Percentiles rank a stretch among this genome's conserved stretches.
Conservation (phyloP, 2,329 filamentous ascomycete species). For the Claviceps africana region DNA sequence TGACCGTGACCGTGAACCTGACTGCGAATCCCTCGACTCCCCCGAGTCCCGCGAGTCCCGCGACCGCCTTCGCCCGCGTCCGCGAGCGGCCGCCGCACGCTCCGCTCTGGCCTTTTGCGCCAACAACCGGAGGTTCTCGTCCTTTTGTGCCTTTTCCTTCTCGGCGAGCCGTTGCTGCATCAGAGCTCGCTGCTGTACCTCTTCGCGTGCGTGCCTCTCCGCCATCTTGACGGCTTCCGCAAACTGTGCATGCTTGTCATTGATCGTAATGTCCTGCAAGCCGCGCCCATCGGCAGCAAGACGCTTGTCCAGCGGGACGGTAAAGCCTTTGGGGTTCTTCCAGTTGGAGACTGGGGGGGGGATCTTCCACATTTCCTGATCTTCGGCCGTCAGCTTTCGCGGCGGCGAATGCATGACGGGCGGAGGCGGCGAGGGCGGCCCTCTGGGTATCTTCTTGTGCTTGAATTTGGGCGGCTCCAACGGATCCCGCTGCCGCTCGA, state of each 20-base stretch:
- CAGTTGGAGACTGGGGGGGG: constrained; percentile 85
- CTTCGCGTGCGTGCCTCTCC: constrained; percentile 85
- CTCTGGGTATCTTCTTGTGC: constrained; percentile 92
- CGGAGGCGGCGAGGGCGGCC: constrained; percentile 81
- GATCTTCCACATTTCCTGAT: constrained; percentile 92
- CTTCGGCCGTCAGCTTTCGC: constrained; percentile 86
- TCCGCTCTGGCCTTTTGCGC: constrained; percentile 89
- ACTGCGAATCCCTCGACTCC: too few relatives aligned
- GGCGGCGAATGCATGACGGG: constrained; percentile 93
- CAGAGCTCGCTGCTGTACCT: constrained; percentile 77
- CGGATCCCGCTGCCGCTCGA: constrained; percentile 82
- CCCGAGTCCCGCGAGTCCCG: constrained; percentile 26
- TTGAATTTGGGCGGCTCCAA: constrained; percentile 98
- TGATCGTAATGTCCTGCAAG: constrained; percentile 86
- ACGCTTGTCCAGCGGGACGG: constrained; percentile 87
- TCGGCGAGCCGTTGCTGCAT: constrained; percentile 96
- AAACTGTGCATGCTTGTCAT: constrained; percentile 96
- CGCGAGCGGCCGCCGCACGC: constrained; percentile 33
- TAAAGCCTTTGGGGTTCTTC: constrained; percentile 99
- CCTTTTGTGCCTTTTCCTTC: constrained; percentile 90
- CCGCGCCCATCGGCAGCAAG: constrained; percentile 85
- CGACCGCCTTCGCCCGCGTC: constrained; percentile 26
- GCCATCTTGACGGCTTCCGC: constrained; percentile 89
- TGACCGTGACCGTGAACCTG: constrained; percentile 11
- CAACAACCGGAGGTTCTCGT: constrained; percentile 75